Base-by-base conservation (phyloP, 148 eudicot species). In the Fallopia convolvulus region DNA sequence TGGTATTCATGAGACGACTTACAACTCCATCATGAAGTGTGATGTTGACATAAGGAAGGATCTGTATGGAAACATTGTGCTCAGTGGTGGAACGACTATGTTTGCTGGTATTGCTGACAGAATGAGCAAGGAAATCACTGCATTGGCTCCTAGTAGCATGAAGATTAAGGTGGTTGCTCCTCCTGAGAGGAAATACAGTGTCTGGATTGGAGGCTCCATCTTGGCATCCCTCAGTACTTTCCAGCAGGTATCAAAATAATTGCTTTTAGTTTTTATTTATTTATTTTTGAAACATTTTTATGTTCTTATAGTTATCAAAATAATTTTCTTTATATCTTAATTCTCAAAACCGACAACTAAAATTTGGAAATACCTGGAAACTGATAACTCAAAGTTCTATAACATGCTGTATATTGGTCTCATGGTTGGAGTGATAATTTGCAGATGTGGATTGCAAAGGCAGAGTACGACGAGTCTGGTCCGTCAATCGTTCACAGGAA, bases 371-470 rank as follows among this genome's bases (percentile, higher is more conserved):
- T 36, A 36, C 39, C 39, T 36, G 39, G 39, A 36, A 44, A 44
- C 47, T 8, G 47, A 44, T 1, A 44, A 44, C 8, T 44, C 10
- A 44, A 42, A 42, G 47, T 9, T 33, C 44, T 36, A 13, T 66
- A 26, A 30, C 30, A 23, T 61, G 32, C 65, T 1, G 10, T 58
- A 58, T 18, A 4, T 58, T 8, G 2, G 6, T 13, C 41, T 65
- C 40, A 65, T 65, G 39, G 70, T 30, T 65, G 17, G 17, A 14
- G 32, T 44, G 26, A 58, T 75, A 3, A 56, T 58, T n/a, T 66
- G 47, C 82, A 84, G 86, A 84, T 84, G 86, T 84, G 86, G 86
- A 84, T 84, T 79, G 82, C 86, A 49, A 84, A 84, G 84, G 86
- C 83, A 5, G 86, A 84, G 74, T 84, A 84, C 58, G 86, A 84